Percentiles rank a stretch among this genome's conserved stretches.
These are phyloP conservation scores for Avena eriantha DNA, from an alignment of 176 grass and related monocot species.

Conservation along the genomic window DNA sequence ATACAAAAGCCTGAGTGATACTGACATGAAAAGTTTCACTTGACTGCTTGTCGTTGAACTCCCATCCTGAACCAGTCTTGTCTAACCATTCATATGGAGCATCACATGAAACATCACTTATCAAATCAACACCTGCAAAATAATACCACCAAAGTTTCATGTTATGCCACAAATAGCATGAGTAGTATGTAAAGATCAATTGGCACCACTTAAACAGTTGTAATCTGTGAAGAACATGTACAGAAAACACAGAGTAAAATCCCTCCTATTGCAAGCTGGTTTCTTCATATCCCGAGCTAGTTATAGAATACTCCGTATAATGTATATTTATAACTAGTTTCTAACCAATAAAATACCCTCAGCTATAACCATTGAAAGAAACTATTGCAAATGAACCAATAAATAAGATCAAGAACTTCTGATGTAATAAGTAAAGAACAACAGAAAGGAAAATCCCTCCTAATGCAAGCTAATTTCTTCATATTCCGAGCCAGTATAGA, in stretches of 20 bases:
- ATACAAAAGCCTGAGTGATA: slow-evolving; percentile 8
- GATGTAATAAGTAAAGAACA: background rate
- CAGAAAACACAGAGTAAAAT: background rate
- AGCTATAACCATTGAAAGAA: slow-evolving; percentile 3
- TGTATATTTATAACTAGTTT: background rate
- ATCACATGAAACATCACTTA: slow-evolving; percentile 83
- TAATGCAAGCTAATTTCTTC: background rate
- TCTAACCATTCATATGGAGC: slow-evolving; percentile 86
- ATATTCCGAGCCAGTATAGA: background rate
- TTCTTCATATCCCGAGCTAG: background rate
- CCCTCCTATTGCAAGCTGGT: background rate
- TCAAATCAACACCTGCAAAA: slow-evolving; percentile 90
- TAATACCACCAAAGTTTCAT: slow-evolving; percentile 25
- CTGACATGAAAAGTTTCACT: slow-evolving; percentile 76
- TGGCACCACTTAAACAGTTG: background rate
- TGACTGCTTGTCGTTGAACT: slow-evolving; percentile 66
- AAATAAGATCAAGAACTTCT: background rate
- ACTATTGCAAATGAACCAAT: background rate
- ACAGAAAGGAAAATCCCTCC: background rate
- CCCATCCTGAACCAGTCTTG: slow-evolving; percentile 80
- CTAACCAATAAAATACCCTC: background rate
- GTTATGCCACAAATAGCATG: background rate
- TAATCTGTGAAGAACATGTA: background rate
- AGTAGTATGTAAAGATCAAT: slow-evolving; percentile 10
- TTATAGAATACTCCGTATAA: background rate